Base-by-base conservation (phyloP, 768 basidiomycete genomes). In the Zangia roseola region DNA sequence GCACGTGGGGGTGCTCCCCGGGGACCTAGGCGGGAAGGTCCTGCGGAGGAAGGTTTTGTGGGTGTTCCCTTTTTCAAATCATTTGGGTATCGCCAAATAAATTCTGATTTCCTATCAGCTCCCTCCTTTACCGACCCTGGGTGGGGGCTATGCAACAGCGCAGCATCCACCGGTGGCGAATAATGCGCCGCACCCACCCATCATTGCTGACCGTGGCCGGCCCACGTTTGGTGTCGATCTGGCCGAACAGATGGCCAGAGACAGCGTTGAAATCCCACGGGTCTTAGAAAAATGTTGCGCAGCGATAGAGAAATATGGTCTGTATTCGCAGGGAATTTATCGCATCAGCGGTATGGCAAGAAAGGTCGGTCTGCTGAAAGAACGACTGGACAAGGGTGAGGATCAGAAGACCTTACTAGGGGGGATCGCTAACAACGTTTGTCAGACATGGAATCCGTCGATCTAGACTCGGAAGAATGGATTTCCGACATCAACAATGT, bases 181-280 rank as follows among this genome's bases (percentile, higher is more conserved):
- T 34, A 67, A 58, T 51, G 63, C 60, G 30, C 57, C 61, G 20
- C 61, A 67, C 40, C 55, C 69, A 25, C 62, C 54, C 26, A 64
- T 77, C 25, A 67, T n/a, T n/a, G n/a, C 71, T 21, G 85, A 88
- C 61, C 83, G 77, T 67, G 81, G 81, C 26, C 75, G 79, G 42
- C 84, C 89, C n/a, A 97, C 93, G 2, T 99, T 97, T 61, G 94
- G 94, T 24, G 77, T 98, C 20, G 91, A 92, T 64, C 79, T 99
- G 25, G 84, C 86, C 1, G 94, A 95, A 61, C 94, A 97, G 68
- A 92, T 98, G 86, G 64, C 72, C n/a, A 77, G 97, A 53, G 94
- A 98, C 71, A 84, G 80, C 49, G 86, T 84, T 24, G 95, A 99
- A 54, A 83, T 98, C 12, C 97, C 97, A 10, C 77, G 73, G 6